Evolutionary conservation across 331 rosid species (phyloP).

Genomic region (Saraca asoca): DNA sequence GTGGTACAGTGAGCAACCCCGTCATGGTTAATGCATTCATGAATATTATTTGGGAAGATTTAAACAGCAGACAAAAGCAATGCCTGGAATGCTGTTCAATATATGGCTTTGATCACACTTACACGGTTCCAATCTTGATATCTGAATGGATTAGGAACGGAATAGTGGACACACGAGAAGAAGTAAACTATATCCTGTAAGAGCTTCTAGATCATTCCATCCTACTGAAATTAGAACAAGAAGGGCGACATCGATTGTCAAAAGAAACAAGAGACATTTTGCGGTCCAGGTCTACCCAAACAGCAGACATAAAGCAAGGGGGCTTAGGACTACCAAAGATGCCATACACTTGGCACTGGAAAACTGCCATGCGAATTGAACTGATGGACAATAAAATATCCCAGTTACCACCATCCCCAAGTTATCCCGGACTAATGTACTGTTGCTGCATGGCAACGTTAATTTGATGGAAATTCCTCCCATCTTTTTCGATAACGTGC

Average conservation of each 20-base stretch:
- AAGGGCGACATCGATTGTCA: not conserved
- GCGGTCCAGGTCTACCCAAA: accelerated
- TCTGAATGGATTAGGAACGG: no score
- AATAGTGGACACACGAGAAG: not conserved
- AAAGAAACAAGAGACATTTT: not conserved
- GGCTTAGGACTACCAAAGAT: not conserved
- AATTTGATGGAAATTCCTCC: not conserved
- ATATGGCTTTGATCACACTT: no score
- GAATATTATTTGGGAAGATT: not conserved
- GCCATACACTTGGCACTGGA: not conserved
- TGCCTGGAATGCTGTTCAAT: not conserved
- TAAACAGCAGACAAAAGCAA: not conserved
- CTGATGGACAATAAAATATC: slow-evolving; percentile 5
- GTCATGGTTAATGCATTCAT: slow-evolving; percentile 5
- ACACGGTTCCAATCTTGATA: no score
- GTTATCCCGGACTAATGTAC: not conserved
- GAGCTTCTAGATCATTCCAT: not conserved
- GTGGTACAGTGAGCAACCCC: not conserved
- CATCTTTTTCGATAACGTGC: not conserved
- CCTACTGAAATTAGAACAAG: not conserved
- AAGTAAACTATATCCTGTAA: not conserved
- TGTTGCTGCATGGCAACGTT: not conserved
- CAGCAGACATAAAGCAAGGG: not conserved
- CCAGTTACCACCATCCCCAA: not conserved
- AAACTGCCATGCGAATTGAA: not conserved